Evolutionary conservation across 2,329 filamentous ascomycete species (phyloP).

Genomic region (Ophiostoma pallidulum): DNA sequence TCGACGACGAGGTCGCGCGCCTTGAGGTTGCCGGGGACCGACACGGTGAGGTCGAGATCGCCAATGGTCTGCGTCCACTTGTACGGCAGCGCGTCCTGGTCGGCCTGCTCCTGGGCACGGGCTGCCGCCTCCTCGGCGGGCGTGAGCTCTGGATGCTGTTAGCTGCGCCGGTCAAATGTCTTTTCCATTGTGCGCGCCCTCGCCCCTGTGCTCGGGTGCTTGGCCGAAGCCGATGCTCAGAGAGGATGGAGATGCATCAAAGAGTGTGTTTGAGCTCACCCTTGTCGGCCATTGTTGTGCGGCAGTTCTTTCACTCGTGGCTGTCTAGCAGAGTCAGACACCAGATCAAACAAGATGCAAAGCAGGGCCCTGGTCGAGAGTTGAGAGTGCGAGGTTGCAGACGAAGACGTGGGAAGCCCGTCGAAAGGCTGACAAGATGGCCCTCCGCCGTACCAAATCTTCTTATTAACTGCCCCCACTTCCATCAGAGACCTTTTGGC

Average conservation of each 20-base stretch:
- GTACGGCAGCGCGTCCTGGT: conserved; percentile 89
- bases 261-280: too few relatives aligned
- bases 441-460: too few relatives aligned
- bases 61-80: conserved; percentile 92
- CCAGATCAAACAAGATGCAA: too few relatives aligned
- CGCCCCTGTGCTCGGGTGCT: too few relatives aligned
- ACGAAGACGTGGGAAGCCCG: neutral
- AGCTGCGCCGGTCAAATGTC: too few relatives aligned
- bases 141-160: conserved; percentile 46
- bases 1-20: conserved; percentile 74
- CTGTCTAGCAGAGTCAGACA: too few relatives aligned
- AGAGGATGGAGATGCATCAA: too few relatives aligned
- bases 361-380: too few relatives aligned
- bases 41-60: conserved; percentile 72
- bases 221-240: too few relatives aligned
- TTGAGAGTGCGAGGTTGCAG: too few relatives aligned
- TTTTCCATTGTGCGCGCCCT: too few relatives aligned
- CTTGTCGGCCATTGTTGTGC: conserved; percentile 7
- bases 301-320: neutral
- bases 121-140: conserved; percentile 49
- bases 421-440: conserved; percentile 13
- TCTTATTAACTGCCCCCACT: neutral
- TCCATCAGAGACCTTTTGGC: neutral
- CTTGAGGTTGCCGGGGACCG: conserved; percentile 74
- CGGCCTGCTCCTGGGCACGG: conserved; percentile 65